A percentile compares a stretch with the other conserved stretches of the same genome.
These are phyloP conservation scores for Lactifluus volemus DNA, from an alignment of 768 basidiomycete genomes.

Conservation along the genomic window DNA sequence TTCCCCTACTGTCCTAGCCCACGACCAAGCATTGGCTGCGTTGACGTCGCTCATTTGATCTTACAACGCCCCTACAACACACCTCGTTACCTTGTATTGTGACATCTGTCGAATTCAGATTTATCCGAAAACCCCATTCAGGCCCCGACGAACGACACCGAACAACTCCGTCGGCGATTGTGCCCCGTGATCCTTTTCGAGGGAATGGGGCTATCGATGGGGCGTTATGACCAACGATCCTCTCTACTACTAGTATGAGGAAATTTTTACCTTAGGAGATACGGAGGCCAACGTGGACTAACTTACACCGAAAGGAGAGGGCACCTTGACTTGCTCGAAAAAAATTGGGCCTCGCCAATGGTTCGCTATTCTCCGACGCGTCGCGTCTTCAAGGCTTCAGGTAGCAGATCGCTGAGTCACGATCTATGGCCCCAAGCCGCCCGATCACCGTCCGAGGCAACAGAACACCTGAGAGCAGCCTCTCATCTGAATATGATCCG, in stretches of 20 bases:
- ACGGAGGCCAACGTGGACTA: background rate
- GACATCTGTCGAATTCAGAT: background rate
- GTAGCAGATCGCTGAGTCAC: background rate
- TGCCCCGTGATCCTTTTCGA: background rate
- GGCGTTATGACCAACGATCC: no score
- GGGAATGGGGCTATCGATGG: no score
- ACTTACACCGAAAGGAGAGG: background rate
- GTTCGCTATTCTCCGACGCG: background rate
- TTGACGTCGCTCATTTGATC: background rate
- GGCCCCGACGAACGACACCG: background rate
- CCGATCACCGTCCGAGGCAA: conserved; percentile 1
- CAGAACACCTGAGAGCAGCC: background rate
- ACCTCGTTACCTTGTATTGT: background rate
- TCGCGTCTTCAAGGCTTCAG: background rate
- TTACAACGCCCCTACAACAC: background rate
- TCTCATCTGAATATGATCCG: conserved; percentile 3
- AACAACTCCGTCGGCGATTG: background rate
- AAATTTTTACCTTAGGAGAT: background rate
- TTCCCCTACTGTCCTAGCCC: background rate
- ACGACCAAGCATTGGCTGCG: background rate
- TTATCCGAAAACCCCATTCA: background rate
- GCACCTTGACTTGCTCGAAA: background rate
- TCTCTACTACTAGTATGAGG: no score
- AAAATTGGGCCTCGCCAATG: background rate
- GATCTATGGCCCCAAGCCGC: background rate